phyloP scores from a whole-genome alignment of 163 green algal genomes.

The Chlamydomonas reinhardtii region DNA sequence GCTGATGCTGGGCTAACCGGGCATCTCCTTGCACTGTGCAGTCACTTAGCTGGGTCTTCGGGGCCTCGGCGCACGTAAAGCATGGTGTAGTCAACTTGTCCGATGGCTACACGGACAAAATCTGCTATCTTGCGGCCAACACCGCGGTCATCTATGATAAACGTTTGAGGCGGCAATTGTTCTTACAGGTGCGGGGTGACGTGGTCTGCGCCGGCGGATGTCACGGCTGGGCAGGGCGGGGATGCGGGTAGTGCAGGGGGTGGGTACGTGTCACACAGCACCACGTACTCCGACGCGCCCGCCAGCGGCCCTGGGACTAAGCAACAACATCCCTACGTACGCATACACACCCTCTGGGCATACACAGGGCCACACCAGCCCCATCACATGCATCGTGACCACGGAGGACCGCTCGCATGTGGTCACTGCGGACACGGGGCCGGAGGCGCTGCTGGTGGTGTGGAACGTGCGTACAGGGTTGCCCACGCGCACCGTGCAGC shows the following conservation, averaged over 20 bases:
- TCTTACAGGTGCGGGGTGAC: constrained; percentile 64
- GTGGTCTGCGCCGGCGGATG: not conserved
- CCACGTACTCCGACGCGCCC: too few species aligned
- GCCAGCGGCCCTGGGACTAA: too few species aligned
- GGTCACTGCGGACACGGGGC: constrained; percentile 76
- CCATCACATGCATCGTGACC: constrained; percentile 73
- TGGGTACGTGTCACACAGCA: too few species aligned
- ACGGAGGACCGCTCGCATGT: constrained; percentile 71
- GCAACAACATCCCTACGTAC: too few species aligned
- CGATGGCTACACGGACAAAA: constrained; percentile 63
- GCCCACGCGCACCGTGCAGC: constrained; percentile 66
- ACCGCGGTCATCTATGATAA: constrained; percentile 76
- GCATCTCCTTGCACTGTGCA: constrained; percentile 20
- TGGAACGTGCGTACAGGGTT: constrained; percentile 76
- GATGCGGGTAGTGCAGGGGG: not conserved
- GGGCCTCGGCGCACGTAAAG: constrained; percentile 56
- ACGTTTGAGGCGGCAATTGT: constrained; percentile 57
- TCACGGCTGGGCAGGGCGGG: not conserved
- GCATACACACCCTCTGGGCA: too few species aligned
- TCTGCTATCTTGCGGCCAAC: constrained; percentile 73
- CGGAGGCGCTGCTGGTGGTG: constrained; percentile 76
- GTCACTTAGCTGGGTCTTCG: constrained; percentile 72
- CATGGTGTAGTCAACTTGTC: constrained; percentile 70
- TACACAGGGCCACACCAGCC: constrained; percentile 79
- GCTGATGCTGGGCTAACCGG: not conserved